phyloP scores from a whole-genome alignment of 208 protist genomes.

The Balamuthia mandrillaris region DNA sequence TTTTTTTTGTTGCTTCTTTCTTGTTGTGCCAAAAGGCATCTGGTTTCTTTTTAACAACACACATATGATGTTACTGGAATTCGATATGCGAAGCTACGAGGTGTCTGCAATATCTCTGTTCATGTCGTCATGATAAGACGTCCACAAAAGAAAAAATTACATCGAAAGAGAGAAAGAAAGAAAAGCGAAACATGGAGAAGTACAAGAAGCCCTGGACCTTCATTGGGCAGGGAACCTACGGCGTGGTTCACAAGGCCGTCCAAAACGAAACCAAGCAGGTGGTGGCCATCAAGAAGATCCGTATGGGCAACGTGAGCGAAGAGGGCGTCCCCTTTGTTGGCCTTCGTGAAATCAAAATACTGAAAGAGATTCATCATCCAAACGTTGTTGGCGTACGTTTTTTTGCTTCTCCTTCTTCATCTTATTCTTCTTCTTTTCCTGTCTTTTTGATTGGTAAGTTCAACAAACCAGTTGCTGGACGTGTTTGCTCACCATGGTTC shows the following conservation, averaged over 20 bases:
- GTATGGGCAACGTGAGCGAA: conserved; percentile 17
- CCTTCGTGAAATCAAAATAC: conserved; percentile 19
- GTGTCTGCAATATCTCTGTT: too few species aligned
- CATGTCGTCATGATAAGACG: too few species aligned
- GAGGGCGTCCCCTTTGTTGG: conserved; percentile 16
- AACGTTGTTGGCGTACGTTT: neutral
- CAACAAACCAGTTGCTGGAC: neutral
- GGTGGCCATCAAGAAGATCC: conserved; percentile 31
- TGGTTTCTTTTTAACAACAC: too few species aligned
- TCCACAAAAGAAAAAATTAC: too few species aligned
- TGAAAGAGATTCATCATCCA: neutral
- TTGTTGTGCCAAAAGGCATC: too few species aligned
- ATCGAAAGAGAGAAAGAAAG: too few species aligned
- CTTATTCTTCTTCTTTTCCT: neutral
- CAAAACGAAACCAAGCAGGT: neutral
- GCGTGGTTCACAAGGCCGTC: conserved; percentile 22
- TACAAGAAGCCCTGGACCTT: neutral
- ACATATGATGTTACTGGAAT: too few species aligned
- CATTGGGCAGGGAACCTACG: conserved; percentile 15
- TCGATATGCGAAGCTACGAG: too few species aligned
- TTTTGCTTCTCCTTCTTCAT: neutral
- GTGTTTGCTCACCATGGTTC: conserved; percentile 22
- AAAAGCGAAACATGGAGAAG: neutral
- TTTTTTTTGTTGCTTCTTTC: too few species aligned
- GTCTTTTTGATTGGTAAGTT: neutral